Percentiles rank a stretch among this genome's conserved stretches.
phyloP scores from a whole-genome alignment of 345 rosid species.

The Eucalyptus regnans region DNA sequence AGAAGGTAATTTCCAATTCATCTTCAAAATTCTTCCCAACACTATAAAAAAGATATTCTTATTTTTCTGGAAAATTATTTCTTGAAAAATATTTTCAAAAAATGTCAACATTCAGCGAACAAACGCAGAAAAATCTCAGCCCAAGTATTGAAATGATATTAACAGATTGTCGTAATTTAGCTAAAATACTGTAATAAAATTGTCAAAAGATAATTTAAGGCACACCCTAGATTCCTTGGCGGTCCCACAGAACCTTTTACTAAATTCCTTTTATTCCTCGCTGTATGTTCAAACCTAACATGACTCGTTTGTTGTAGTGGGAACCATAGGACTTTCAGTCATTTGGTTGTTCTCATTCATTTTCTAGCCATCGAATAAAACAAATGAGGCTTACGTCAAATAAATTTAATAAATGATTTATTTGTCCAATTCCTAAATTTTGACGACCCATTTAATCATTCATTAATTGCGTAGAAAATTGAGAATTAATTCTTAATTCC shows the following conservation, averaged over 20 bases:
- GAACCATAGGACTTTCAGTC: background rate
- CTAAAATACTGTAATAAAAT: background rate
- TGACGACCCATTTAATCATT: fast-evolving
- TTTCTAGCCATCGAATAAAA: background rate
- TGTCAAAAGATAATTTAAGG: background rate
- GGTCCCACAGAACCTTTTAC: background rate
- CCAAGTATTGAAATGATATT: background rate
- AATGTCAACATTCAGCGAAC: background rate
- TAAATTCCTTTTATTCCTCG: background rate
- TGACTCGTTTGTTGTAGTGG: background rate
- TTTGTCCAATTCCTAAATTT: fast-evolving
- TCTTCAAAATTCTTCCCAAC: fast-evolving
- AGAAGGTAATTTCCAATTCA: background rate
- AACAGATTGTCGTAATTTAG: background rate
- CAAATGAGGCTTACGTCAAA: background rate
- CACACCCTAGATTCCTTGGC: background rate
- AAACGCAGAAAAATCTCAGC: background rate
- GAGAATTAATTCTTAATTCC: no score
- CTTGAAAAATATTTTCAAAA: no score
- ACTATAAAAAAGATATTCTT: background rate
- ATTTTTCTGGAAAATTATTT: background rate
- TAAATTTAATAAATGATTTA: background rate
- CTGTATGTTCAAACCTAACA: background rate
- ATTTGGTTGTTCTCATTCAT: background rate
- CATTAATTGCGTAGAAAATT: no score